Evolutionary conservation across 2,329 filamentous ascomycete species (phyloP).

Genomic region (Fusarium sp.): DNA sequence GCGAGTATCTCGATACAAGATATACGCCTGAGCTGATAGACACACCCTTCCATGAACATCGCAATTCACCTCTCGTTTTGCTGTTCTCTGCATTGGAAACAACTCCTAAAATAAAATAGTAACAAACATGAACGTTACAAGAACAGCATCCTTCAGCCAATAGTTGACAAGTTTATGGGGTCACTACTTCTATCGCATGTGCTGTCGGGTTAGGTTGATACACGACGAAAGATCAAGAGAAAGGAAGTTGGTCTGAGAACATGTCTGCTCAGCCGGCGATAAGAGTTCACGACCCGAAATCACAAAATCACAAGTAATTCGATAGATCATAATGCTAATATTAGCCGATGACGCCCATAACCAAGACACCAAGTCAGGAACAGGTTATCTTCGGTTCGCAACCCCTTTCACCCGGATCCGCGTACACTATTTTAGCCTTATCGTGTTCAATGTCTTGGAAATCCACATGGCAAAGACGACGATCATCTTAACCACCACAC

Average conservation of each 20-base stretch:
- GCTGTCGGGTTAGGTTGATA: neutral
- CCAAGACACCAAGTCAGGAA: neutral
- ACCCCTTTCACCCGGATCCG: neutral
- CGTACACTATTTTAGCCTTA: neutral
- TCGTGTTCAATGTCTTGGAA: neutral
- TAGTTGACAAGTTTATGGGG: neutral
- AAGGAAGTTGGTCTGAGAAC: too few relatives aligned
- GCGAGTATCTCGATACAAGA: neutral
- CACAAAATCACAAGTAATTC: too few relatives aligned
- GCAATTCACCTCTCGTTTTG: neutral
- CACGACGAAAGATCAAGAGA: neutral
- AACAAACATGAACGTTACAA: rapidly evolving
- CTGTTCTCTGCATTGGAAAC: neutral
- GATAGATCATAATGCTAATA: neutral
- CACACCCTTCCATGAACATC: neutral
- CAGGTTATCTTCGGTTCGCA: neutral
- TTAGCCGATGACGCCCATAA: neutral
- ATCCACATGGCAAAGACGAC: neutral
- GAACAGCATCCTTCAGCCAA: neutral
- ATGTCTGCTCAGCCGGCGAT: too few relatives aligned
- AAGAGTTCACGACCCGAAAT: neutral
- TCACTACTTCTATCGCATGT: neutral
- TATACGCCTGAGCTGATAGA: neutral
- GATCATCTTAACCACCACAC: neutral
- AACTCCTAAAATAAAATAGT: neutral